Base-by-base conservation (phyloP, 176 grass and related monocot species). In the Cocos nucifera region DNA sequence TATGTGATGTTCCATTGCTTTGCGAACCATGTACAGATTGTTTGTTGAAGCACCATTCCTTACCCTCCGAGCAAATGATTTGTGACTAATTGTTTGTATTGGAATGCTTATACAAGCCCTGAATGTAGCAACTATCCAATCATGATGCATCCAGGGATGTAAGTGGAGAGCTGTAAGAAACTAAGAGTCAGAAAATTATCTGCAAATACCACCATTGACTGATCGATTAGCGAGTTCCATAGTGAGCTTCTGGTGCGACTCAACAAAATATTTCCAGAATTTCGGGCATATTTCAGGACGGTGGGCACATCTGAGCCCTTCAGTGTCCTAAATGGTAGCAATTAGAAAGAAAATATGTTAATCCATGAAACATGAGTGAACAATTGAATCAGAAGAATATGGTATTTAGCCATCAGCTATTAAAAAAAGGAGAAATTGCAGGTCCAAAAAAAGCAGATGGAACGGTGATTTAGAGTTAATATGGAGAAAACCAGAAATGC, bases 221-320 rank as follows among this genome's bases (percentile, higher is more conserved):
- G 66, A 5, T 66, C 51, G 80, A 66, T 75, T 75, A 56, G 72
- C 49, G 68, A 85, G 53, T 65, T 88, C 91, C 59, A 97, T 80
- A 44, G 62, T 58, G 44, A 97, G 66, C 53, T 50, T 76, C 22
- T 15, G 53, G 17, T 70, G 61, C 24, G 87, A 88, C 62, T 91
- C 93, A 39, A 80, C 53, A 88, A 82, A 78, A 97, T 66, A 70
- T 83, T 88, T 73, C 87, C 88, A 51, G 61, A 77, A 78, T 51
- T 76, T 39, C 81, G 80, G 24, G 77, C 75, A 55, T 58, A 59
- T 81, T 82, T 79, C 75, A 91, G 57, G 18, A 85, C 60, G 55
- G 58, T 50, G 59, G 84, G 69, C 59, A 88, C 70, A 73, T 97
- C 84, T 63, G 29, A 62, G 24, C 73, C 56, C 53, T 73, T 72